Conservation (phyloP, 768 basidiomycete species). For the Gelatoporia subvermispora region DNA sequence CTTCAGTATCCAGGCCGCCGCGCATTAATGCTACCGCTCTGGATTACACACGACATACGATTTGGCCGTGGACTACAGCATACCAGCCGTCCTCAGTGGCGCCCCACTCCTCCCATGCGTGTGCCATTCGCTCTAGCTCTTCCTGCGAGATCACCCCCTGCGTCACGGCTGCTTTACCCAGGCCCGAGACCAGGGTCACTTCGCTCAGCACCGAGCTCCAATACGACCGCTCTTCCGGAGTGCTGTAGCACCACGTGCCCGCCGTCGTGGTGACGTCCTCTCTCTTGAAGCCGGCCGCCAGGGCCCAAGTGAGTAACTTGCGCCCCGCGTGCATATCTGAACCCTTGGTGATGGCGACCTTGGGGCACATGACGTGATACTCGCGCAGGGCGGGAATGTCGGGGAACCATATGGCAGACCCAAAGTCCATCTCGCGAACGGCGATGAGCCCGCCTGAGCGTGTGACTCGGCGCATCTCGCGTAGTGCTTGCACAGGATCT, state of each 20-base stretch:
- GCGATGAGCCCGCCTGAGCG: constrained; percentile 43
- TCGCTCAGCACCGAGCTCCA: no score
- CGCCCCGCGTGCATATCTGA: constrained; percentile 38
- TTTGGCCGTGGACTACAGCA: constrained; percentile 28
- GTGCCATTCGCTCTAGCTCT: constrained; percentile 5
- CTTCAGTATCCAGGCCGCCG: no score
- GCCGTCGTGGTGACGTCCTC: constrained; percentile 23
- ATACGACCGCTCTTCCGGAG: constrained; percentile 32
- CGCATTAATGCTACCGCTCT: no score
- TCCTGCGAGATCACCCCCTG: neutral
- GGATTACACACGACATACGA: constrained; percentile 24
- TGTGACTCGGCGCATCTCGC: constrained; percentile 43
- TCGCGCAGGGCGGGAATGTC: constrained; percentile 23
- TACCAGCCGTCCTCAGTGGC: constrained; percentile 31
- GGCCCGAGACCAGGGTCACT: no score
- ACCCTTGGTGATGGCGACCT: constrained; percentile 28
- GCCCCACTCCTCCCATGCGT: constrained; percentile 27
- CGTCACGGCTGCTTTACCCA: no score
- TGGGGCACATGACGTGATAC: constrained; percentile 27
- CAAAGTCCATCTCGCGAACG: constrained; percentile 36
- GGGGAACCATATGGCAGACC: constrained; percentile 30
- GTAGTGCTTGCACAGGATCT: constrained; percentile 34
- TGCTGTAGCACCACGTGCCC: constrained; percentile 34
- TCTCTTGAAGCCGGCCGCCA: constrained; percentile 30
- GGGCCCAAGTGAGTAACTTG: constrained; percentile 32